Evolutionary conservation across 305 asterid genomes (phyloP).

Genomic region (Fraxinus nigra): DNA sequence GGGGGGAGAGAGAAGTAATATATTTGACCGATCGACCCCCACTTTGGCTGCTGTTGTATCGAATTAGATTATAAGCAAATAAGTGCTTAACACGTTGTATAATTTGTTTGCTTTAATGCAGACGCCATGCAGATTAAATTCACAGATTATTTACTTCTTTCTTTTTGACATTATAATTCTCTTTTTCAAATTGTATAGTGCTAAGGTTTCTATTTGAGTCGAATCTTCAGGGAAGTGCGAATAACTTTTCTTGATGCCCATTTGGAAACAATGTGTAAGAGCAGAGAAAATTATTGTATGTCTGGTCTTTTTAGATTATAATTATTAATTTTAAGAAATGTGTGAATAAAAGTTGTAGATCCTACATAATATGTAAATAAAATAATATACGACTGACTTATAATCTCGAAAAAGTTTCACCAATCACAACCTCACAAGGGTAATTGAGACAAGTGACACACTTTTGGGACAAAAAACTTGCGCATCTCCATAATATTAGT

Average conservation of each 20-base stretch:
- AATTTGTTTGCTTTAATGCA: constrained; percentile 20
- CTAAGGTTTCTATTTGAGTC: neutral
- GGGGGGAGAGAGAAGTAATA: constrained; percentile 24
- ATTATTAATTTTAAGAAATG: neutral
- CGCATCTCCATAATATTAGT: neutral
- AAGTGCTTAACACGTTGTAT: constrained; percentile 31
- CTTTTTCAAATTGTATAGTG: neutral
- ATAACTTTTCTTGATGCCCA: neutral
- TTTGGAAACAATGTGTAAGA: neutral
- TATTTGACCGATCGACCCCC: constrained; percentile 41
- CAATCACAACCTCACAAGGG: neutral
- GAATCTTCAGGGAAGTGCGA: neutral
- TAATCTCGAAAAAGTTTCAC: too few relatives aligned
- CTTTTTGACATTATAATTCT: neutral
- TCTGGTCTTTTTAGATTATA: too few relatives aligned
- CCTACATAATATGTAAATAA: too few relatives aligned
- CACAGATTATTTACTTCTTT: neutral
- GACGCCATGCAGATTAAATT: constrained; percentile 20
- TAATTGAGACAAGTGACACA: too few relatives aligned
- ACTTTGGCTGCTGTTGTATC: constrained; percentile 39
- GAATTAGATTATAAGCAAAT: neutral
- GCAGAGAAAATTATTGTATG: neutral
- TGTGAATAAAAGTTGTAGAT: too few relatives aligned
- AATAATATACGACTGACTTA: too few relatives aligned
- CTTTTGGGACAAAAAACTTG: neutral